Evolutionary conservation across 208 protist genomes (phyloP).

Genomic region (Tetramitus jugosus): DNA sequence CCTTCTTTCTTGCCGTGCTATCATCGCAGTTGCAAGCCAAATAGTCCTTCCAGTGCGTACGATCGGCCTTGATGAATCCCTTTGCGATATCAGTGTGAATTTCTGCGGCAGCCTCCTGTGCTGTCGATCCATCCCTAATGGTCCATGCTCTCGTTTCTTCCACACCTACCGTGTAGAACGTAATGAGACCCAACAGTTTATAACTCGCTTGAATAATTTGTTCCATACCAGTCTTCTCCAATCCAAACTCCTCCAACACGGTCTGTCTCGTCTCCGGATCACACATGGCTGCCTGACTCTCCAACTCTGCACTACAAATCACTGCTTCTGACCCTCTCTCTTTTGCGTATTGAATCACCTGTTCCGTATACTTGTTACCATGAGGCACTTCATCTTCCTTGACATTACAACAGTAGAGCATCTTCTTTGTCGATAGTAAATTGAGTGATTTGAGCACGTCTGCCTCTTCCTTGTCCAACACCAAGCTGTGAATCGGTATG

Average conservation of each 20-base stretch:
- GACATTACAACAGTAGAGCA: constrained; percentile 11
- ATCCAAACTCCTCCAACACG: background rate
- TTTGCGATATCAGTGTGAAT: constrained; percentile 99
- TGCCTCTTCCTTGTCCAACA: background rate
- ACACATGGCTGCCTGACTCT: background rate
- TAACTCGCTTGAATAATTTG: constrained; percentile 91
- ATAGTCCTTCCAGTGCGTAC: constrained; percentile 94
- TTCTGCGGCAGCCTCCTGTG: constrained; percentile 90
- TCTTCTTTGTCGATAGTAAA: background rate
- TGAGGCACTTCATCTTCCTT: background rate
- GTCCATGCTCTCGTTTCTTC: constrained; percentile 97
- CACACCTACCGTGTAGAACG: constrained; percentile 84
- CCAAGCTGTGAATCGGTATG: background rate
- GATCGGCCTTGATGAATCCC: constrained; percentile 89
- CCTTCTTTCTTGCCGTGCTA: constrained; percentile 78
- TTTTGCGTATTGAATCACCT: background rate
- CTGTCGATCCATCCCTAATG: constrained; percentile 82
- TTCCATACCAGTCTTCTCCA: constrained; percentile 25
- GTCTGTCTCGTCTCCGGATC: background rate
- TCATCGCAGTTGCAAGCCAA: constrained; percentile 83
- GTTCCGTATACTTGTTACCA: background rate
- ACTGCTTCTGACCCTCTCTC: background rate
- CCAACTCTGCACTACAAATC: background rate
- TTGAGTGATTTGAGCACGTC: background rate
- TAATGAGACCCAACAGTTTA: constrained; percentile 84